Base-by-base conservation (phyloP, 179 eudicot species). In the Silene coronaria region DNA sequence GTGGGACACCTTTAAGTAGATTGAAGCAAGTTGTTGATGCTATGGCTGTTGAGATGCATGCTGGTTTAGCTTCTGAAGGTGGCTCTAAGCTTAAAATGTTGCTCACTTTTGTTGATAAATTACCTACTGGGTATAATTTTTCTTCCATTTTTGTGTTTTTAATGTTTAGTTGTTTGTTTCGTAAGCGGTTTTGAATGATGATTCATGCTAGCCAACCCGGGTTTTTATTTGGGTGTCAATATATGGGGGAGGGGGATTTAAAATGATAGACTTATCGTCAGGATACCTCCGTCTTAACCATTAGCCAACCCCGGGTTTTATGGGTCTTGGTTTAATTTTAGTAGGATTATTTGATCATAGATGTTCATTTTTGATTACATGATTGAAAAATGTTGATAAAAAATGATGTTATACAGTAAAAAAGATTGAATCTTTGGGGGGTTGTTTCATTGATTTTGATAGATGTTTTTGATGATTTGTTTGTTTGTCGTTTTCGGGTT, bases 21-120 rank as follows among this genome's bases (percentile, higher is more conserved):
- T 83, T 94, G 80, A 82, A 87, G 27, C 96, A 94, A 84, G 92
- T 94, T 34, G 97, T 89, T 42, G 98, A 94, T 78, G 98, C 98
- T 53, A 89, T 94, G 97, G 97, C 96, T 62, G 98, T 92, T 68
- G 98, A 92, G 85, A 94, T 94, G 98, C 98, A 92, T 82, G 98
- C 98, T 42, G 98, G 98, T 26, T 85, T 94, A 71, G 98, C 97
- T 22, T 89, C 94, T 69, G 98, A 94, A 78, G 97, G 98, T 63
- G 98, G 98, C 16, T 88, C 92, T 65, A 92, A 94, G 85, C 98
- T 94, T 36, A 92, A 85, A 88, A 94, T 94, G 98, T 87, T 94
- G 65, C 97, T 92, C 84, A 89, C 97, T 60, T 92, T 81, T 81
- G 89, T 92, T 62, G 87, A 90, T 71, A 84, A 76, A 42, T 92